Evolutionary conservation across 768 basidiomycete species (phyloP), one percentile per base, ranked within the genome.

Genomic region (Serendipita sp.): DNA sequence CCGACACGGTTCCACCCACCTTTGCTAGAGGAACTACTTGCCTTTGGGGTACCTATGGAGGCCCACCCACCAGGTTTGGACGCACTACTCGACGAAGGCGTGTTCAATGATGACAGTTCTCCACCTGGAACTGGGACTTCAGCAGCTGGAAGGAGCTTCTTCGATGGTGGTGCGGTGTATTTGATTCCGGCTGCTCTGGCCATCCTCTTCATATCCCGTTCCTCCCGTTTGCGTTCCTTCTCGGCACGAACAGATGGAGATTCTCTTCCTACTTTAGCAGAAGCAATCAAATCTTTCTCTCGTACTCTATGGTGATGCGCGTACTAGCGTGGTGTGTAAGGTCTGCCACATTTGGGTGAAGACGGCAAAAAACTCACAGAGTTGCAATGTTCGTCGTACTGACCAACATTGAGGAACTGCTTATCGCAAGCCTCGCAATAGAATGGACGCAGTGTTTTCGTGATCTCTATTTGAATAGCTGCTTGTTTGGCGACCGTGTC

Each of bases 301-400:
- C 90, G 85, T 41, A 85, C 85, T 74, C 87, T 90, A 75, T 90
- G 89, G 69, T 89, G 87, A 70, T 91, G 89, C 0, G 88, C 87
- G 68, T 90, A 91, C 4, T 60, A n/a, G 8, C n/a, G n/a, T 35
- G 16, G 8, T 38, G 36, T 54, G 23, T 30, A 30, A 60, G 18
- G n/a, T 18, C 30, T n/a, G 28, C 8, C 36, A 63, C 52, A 65
- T 65, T 18, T 47, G 52, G 45, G 68, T 65, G 7, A 63, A 13
- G 41, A 41, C 23, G 41, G 13, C 41, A 41, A 41, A 7, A 41
- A 41, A 18, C 51, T 69, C 66, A 48, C 68, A 28, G 90, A 90
- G 70, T 91, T 91, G 64, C 87, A 88, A 73, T 92, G 90, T 70
- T 91, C 90, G 68, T 91, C 90, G 69, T 88, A 92, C 70, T 90